Evolutionary conservation across 2,329 filamentous ascomycete genomes (phyloP), one percentile per base, ranked within the genome.

Genomic region (Plectosphaerella sp.): DNA sequence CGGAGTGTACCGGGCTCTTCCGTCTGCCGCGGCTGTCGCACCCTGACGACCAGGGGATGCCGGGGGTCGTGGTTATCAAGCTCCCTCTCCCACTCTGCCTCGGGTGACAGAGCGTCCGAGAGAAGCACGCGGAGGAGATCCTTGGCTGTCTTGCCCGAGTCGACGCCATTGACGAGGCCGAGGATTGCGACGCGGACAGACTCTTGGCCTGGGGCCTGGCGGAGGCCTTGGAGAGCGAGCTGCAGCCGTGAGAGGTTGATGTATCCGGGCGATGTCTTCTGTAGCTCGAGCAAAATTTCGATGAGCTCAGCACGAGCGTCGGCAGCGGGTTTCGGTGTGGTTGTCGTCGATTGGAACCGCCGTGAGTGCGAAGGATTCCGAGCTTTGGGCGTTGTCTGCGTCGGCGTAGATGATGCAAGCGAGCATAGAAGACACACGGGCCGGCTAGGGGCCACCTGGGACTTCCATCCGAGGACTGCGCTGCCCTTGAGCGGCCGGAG

Each of bases 241-340:
- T 89, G 86, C 45, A 92, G 65, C 51, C 86, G 77, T 28, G 87
- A 83, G n/a, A 86, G 76, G 61, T 87, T 87, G 50, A 88, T 76
- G 59, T 84, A 78, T 53, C 76, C 79, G 22, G 81, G 76, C 2
- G 83, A 82, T 47, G 80, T 72, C 49, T 78, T 79, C 60, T 87
- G 78, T 3, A 93, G 74, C 20, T 80, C 76, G 2, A 76, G 66
- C 1, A 92, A 72, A 3, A 81, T 73, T 43, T 76, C 68, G 56
- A 86, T 76, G 5, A 90, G 78, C 58, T 87, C 78, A 51, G 70
- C 61, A 41, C 79, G 73, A 14, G 73, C 64, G 52, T 73, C 62
- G 14, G 14, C 10, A 8, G 11, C 14, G 10, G 20, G 14, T 15
- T 46, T 25, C n/a, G 46, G 47, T 37, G 54, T 28, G 37, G 52